Conservation (phyloP, 179 eudicot genomes). For the Beta lomatogona region DNA sequence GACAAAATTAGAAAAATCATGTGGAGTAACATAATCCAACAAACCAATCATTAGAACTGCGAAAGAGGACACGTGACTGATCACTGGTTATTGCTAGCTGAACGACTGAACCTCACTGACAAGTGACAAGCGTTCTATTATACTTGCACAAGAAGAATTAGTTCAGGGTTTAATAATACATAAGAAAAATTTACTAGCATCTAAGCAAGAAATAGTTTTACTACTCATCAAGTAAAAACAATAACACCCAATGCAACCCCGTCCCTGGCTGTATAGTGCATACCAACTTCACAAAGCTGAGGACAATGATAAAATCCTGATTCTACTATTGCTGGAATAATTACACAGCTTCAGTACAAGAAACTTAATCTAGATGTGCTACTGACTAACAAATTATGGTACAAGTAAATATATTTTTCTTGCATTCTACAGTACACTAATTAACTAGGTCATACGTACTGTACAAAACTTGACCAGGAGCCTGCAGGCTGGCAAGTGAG, state of each 20-base stretch:
- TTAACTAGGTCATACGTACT: no score
- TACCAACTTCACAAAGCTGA: neutral
- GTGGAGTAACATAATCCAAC: neutral
- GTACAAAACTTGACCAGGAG: no score
- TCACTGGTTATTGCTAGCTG: neutral
- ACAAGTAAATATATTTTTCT: no score
- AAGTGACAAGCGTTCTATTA: no score
- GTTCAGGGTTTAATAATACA: neutral
- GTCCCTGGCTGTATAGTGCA: no score
- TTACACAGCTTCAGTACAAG: neutral
- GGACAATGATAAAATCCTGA: neutral
- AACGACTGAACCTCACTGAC: no score
- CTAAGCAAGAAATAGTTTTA: neutral
- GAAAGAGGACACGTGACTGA: neutral
- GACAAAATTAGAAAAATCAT: no score
- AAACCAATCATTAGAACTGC: neutral
- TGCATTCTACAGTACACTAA: no score
- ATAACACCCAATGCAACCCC: neutral
- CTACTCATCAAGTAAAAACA: neutral
- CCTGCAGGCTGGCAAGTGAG: neutral
- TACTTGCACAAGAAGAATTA: no score
- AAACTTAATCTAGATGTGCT: neutral
- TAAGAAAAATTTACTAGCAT: neutral
- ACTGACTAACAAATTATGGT: neutral
- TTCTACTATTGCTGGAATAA: neutral